phyloP scores from a whole-genome alignment of 164 flowering plant species.

The Tinospora cordifolia region DNA sequence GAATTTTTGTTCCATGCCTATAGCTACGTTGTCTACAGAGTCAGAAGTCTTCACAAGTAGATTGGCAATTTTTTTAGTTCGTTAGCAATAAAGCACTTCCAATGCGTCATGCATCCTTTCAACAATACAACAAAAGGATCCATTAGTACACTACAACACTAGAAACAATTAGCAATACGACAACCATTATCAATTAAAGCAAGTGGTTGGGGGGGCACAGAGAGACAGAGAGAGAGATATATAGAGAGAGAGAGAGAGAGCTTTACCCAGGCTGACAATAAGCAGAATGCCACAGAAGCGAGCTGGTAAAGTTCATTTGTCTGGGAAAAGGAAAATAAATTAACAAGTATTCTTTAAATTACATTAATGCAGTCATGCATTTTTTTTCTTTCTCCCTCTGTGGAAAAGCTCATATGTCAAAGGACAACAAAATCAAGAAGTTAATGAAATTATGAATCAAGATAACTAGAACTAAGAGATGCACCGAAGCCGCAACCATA shows the following conservation, averaged over 20 bases:
- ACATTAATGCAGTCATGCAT: no score
- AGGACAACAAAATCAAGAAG: no score
- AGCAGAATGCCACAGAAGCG: conserved; percentile 90
- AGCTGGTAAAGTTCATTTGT: conserved; percentile 98
- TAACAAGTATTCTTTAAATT: not conserved
- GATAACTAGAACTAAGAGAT: no score
- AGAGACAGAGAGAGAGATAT: not conserved
- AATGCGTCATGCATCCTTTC: not conserved
- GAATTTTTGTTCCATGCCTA: not conserved
- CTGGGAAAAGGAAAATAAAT: conserved; percentile 31
- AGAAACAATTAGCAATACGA: not conserved
- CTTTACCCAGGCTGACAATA: conserved; percentile 91
- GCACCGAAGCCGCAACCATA: no score
- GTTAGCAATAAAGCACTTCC: no score
- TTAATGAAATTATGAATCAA: no score
- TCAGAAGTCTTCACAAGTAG: not conserved
- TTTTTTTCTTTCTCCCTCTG: no score
- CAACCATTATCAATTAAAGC: not conserved
- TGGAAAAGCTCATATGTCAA: no score
- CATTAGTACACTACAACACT: not conserved
- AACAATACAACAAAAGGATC: not conserved
- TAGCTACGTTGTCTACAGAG: not conserved
- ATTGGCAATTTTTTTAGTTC: not conserved
- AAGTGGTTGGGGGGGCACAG: not conserved
- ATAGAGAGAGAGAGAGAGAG: not conserved